Evolutionary conservation across 768 basidiomycete genomes (phyloP).

Genomic region (Exsudoporus frostii): DNA sequence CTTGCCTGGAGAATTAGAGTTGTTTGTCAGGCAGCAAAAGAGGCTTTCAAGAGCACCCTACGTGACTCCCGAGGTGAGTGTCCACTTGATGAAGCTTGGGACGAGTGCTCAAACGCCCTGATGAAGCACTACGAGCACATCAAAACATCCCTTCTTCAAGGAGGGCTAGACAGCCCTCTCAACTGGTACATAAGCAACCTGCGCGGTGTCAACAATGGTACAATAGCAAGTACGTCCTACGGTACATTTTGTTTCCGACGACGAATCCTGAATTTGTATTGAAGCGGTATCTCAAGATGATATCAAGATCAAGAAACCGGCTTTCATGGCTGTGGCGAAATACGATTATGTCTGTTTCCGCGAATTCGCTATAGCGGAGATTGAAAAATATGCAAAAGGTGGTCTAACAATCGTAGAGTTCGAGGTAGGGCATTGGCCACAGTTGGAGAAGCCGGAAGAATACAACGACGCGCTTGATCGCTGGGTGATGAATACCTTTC

Average conservation of each 20-base stretch:
- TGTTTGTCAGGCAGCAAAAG: constrained; percentile 24
- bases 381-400: constrained; percentile 28
- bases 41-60: constrained; percentile 28
- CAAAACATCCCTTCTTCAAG: constrained; percentile 25
- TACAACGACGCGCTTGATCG: constrained; percentile 35
- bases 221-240: constrained; percentile 26
- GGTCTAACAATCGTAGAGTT: constrained; percentile 32
- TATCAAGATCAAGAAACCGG: constrained; percentile 32
- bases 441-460: constrained; percentile 32
- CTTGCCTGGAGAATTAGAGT: constrained; percentile 33
- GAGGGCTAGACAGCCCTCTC: constrained; percentile 34
- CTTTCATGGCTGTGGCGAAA: constrained; percentile 36
- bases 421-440: constrained; percentile 39
- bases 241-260: not conserved
- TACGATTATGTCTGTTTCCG: constrained; percentile 35
- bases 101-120: not conserved
- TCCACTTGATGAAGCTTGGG: not conserved
- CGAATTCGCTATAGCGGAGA: constrained; percentile 19
- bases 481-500: constrained; percentile 30
- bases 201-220: constrained; percentile 26
- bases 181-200: constrained; percentile 38
- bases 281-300: constrained; percentile 24
- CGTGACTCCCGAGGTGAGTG: constrained; percentile 32
- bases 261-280: not conserved
- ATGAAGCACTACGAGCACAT: constrained; percentile 30